phyloP scores from a whole-genome alignment of 2,329 filamentous ascomycete genomes.

The Cephalotrichum gorgonifer region DNA sequence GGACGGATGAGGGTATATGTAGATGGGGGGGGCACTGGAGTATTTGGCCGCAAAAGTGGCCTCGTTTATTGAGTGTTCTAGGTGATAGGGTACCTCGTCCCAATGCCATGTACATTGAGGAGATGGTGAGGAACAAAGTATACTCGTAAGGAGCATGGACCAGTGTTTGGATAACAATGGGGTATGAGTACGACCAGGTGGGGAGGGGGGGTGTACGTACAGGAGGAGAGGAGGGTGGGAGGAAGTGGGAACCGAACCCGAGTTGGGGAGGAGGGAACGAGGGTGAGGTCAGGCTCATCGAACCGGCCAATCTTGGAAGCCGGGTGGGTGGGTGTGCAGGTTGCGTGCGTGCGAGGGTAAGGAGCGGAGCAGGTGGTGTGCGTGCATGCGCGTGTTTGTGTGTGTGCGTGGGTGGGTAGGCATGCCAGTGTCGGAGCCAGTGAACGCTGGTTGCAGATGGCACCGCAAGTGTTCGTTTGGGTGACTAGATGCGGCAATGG shows the following conservation, averaged over 20 bases:
- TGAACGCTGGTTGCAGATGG: neutral
- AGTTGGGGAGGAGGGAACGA: neutral
- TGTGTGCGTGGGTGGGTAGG: neutral
- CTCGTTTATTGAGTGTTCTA: neutral
- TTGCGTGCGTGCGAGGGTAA: neutral
- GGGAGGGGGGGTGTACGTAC: neutral
- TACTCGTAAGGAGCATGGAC: neutral
- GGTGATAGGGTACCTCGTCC: constrained; percentile 1
- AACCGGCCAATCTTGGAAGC: constrained; percentile 2
- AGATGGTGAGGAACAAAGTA: neutral
- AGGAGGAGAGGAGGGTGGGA: neutral
- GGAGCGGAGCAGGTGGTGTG: neutral
- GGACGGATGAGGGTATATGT: constrained; percentile 3
- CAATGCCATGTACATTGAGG: neutral
- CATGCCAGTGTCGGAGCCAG: neutral
- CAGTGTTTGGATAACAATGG: neutral
- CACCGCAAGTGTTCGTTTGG: neutral
- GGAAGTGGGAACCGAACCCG: neutral
- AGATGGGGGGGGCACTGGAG: constrained; percentile 1
- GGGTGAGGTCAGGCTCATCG: constrained; percentile 1
- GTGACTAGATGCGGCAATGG: neutral
- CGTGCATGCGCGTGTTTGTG: too few relatives aligned
- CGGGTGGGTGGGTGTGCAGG: constrained; percentile 1
- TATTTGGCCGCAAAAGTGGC: constrained; percentile 4
- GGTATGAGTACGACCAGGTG: neutral